Base-by-base conservation (phyloP, 345 rosid genomes). In the Populus tremula region DNA sequence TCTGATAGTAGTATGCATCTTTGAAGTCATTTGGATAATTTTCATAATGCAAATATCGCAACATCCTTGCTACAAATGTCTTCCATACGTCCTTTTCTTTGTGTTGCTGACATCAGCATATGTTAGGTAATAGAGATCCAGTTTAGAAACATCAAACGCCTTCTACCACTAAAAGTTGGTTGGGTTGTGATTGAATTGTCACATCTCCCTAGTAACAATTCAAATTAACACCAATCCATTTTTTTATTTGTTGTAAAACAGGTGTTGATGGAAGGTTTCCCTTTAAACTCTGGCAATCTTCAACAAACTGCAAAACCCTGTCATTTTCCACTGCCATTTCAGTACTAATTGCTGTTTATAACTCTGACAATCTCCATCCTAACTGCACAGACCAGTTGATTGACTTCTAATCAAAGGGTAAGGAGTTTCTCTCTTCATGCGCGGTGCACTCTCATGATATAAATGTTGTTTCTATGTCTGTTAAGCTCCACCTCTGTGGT, bases 401-500 rank as follows among this genome's bases (percentile, higher is more conserved):
- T 82, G 78, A 76, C 87, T 80, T 84, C 69, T 76, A 86, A 82
- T 76, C 76, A 38, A 86, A 82, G 82, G 62, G 66, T 31, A 59
- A 29, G 20, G 29, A 45, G 8, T 17, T 62, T 20, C 29, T 77
- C 0, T 39, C 43, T 38, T 31, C 27, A 36, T 64, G 17, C 45
- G 33, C 14, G 27, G 47, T 20, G 14, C 59, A 39, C 29, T 43
- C 41, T 25, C 43, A 29, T 1, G 23, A 14, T 64, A 49, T 47
- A n/a, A 18, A 38, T 77, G 29, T 63, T 73, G 73, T 66, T 82
- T 61, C 65, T 17, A 33, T 21, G 76, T 63, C 76, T 45, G 62
- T 64, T 10, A 10, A 41, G 45, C 45, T 11, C 45, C 45, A 41
- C 45, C 13, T 41, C 45, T 41, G 45, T 41, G 45, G 45, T 41